phyloP scores from a whole-genome alignment of 1,284 basidiomycete species.

The Melampsora americana region DNA sequence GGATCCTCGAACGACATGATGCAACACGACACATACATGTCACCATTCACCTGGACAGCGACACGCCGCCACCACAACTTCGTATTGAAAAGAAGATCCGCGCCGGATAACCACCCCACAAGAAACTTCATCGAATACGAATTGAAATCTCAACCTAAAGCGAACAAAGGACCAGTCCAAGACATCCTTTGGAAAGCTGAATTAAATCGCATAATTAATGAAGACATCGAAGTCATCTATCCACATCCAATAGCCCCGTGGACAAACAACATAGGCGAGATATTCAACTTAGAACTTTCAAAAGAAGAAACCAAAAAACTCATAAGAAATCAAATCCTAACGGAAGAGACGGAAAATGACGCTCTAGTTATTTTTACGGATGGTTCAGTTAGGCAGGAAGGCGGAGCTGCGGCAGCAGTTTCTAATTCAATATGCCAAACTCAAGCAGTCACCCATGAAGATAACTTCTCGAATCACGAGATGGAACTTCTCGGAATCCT shows the following conservation, averaged over 20 bases:
- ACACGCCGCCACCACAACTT: not conserved
- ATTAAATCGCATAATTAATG: not conserved
- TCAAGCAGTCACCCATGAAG: not conserved
- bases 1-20: not conserved
- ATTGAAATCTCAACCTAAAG: not conserved
- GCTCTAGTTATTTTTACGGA: conserved; percentile 6
- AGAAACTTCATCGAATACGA: not conserved
- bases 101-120: not conserved
- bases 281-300: not conserved
- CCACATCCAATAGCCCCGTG: not conserved
- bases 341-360: not conserved
- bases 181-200: not conserved
- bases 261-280: not conserved
- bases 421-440: not conserved
- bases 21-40: not conserved
- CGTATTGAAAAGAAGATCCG: not conserved
- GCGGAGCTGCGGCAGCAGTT: not conserved
- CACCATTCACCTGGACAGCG: not conserved
- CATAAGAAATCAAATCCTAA: not conserved
- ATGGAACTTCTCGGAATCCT: not conserved
- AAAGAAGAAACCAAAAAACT: not conserved
- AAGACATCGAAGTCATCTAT: not conserved
- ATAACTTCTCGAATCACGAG: not conserved
- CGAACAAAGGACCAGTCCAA: not conserved
- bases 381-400: not conserved